Evolutionary conservation across 2,329 filamentous ascomycete species (phyloP).

Genomic region (Phyllachora maydis): DNA sequence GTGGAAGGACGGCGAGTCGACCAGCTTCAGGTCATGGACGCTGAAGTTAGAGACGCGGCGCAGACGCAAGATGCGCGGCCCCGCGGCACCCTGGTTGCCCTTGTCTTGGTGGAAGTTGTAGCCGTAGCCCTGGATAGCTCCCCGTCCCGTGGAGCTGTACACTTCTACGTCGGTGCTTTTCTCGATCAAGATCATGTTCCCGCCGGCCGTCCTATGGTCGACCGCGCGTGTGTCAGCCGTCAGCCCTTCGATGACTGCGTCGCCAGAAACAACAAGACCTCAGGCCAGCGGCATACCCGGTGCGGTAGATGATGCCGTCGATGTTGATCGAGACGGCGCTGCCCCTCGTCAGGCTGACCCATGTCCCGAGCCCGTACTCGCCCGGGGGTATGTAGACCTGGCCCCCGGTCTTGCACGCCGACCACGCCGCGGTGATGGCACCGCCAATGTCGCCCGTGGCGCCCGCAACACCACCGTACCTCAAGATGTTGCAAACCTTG

Average conservation of each 20-base stretch:
- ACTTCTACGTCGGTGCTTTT: constrained; percentile 1
- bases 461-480: constrained; percentile 26
- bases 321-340: constrained; percentile 23
- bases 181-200: constrained; percentile 2
- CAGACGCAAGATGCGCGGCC: constrained; percentile 4
- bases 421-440: constrained; percentile 9
- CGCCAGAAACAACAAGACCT: too few species aligned
- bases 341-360: constrained; percentile 21
- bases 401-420: constrained; percentile 22
- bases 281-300: too few species aligned
- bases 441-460: constrained; percentile 18
- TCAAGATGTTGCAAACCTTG: constrained; percentile 22
- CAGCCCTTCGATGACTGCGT: too few species aligned
- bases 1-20: constrained; percentile 26
- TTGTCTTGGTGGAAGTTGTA: constrained; percentile 1
- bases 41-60: constrained; percentile 20
- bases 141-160: background rate
- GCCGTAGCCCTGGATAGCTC: constrained; percentile 1
- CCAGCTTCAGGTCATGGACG: constrained; percentile 23
- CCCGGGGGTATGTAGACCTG: constrained; percentile 24
- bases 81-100: background rate
- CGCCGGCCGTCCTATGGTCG: constrained; percentile 3
- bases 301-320: constrained; percentile 14
- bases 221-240: too few species aligned
- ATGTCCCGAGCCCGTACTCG: constrained; percentile 22